phyloP scores from a whole-genome alignment of 1,284 basidiomycete species.

The Stereum hirsutum region DNA sequence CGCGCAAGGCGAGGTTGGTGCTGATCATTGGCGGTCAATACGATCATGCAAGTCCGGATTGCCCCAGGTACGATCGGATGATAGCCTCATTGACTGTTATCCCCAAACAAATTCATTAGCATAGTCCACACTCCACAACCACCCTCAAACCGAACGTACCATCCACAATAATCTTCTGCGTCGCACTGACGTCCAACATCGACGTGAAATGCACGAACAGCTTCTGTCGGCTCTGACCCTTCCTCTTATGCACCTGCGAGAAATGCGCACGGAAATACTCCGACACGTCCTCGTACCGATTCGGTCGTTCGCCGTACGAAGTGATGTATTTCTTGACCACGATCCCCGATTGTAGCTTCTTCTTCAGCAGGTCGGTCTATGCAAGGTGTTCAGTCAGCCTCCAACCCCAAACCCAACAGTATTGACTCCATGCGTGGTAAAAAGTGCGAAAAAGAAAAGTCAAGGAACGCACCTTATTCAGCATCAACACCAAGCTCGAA shows the following conservation, averaged over 20 bases:
- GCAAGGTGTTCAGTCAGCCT: neutral
- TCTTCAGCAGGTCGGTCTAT: conserved; percentile 56
- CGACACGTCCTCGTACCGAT: conserved; percentile 60
- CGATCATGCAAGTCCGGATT: conserved; percentile 22
- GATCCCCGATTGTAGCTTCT: conserved; percentile 55
- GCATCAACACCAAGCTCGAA: conserved; percentile 62
- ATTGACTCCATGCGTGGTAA: no score
- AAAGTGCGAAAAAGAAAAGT: neutral
- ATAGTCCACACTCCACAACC: neutral
- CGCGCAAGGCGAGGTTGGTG: no score
- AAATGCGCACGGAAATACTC: conserved; percentile 77
- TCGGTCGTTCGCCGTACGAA: conserved; percentile 67
- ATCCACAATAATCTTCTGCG: conserved; percentile 64
- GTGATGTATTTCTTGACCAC: conserved; percentile 70
- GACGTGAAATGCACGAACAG: conserved; percentile 67
- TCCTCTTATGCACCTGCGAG: conserved; percentile 58
- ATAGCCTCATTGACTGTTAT: conserved; percentile 54
- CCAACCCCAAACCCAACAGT: no score
- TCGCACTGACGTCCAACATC: conserved; percentile 72
- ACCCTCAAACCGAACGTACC: conserved; percentile 30
- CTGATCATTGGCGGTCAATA: no score
- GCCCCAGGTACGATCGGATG: conserved; percentile 47
- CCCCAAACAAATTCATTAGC: neutral
- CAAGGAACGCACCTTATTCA: conserved; percentile 53
- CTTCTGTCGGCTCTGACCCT: conserved; percentile 47